These are phyloP conservation scores for Mycena galericulata DNA, from an alignment of 768 basidiomycete species.

Conservation along the genomic window DNA sequence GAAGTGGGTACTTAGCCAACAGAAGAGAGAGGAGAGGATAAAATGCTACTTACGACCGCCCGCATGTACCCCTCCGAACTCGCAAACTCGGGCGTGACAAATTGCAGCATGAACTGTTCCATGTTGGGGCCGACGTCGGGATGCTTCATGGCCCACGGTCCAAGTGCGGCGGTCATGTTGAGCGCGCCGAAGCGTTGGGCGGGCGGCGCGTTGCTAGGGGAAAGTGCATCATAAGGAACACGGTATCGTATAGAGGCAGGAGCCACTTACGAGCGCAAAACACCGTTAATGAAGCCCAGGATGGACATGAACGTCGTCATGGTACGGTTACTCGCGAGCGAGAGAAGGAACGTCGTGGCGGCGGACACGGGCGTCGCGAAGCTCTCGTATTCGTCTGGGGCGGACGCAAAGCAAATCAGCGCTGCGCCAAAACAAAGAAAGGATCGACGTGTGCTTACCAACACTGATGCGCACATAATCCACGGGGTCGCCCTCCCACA, in stretches of 20 bases:
- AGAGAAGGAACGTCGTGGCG: constrained; percentile 84
- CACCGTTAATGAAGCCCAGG: constrained; percentile 79
- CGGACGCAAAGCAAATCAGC: too few relatives aligned
- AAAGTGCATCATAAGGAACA: too few relatives aligned
- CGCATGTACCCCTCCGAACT: constrained; percentile 79
- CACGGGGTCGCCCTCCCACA: constrained; percentile 86
- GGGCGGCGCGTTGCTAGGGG: constrained; percentile 57
- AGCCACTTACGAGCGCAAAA: constrained; percentile 75
- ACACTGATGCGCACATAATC: constrained; percentile 84
- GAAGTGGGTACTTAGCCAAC: neutral
- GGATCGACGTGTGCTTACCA: constrained; percentile 65
- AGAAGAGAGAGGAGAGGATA: constrained; percentile 5
- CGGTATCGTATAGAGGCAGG: too few relatives aligned
- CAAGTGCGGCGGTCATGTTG: constrained; percentile 83
- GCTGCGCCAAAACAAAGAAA: too few relatives aligned
- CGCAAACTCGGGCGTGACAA: constrained; percentile 80
- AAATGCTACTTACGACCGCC: too few relatives aligned
- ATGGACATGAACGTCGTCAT: constrained; percentile 87
- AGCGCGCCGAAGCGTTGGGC: constrained; percentile 87
- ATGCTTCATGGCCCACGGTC: constrained; percentile 85
- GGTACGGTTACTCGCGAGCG: constrained; percentile 82
- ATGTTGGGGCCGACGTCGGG: constrained; percentile 82
- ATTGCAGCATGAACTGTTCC: constrained; percentile 80
- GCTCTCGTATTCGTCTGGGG: constrained; percentile 88
- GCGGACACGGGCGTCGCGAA: constrained; percentile 82